These are phyloP conservation scores for Rhizopus arrhizus DNA, from an alignment of 371 early-diverging fungal species.

Conservation along the genomic window DNA sequence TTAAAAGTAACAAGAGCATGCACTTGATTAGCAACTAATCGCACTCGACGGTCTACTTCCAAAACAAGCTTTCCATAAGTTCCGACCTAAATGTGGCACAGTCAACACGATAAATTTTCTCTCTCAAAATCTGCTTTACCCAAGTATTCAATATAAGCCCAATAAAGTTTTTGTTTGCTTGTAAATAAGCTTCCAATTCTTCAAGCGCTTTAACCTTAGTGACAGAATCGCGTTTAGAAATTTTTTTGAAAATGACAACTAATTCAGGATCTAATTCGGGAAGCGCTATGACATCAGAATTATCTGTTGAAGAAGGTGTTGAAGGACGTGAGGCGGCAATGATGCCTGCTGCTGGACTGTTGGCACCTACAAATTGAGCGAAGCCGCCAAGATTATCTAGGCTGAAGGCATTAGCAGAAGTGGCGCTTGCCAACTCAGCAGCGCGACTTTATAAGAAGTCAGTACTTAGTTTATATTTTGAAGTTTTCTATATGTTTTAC, in stretches of 20 bases:
- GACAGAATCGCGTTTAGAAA: constrained; percentile 65
- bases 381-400: constrained; percentile 65
- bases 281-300: constrained; percentile 24
- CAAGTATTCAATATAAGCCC: constrained; percentile 33
- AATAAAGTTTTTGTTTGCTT: constrained; percentile 38
- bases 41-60: constrained; percentile 68
- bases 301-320: constrained; percentile 21
- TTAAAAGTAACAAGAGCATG: constrained; percentile 56
- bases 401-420: constrained; percentile 44
- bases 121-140: constrained; percentile 23
- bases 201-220: constrained; percentile 75
- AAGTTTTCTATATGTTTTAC: constrained; percentile 33
- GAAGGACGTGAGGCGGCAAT: constrained; percentile 29
- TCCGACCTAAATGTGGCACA: constrained; percentile 31
- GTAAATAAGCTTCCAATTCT: constrained; percentile 60
- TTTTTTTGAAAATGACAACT: constrained; percentile 61
- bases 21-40: constrained; percentile 55
- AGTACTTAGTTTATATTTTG: neutral
- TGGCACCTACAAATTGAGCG: constrained; percentile 59
- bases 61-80: constrained; percentile 60
- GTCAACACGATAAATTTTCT: neutral
- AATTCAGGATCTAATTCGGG: constrained; percentile 55
- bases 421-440: constrained; percentile 58
- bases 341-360: constrained; percentile 14
- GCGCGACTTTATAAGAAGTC: constrained; percentile 60